phyloP scores from a whole-genome alignment of 1,284 basidiomycete species.

The Coniferiporia weirii region DNA sequence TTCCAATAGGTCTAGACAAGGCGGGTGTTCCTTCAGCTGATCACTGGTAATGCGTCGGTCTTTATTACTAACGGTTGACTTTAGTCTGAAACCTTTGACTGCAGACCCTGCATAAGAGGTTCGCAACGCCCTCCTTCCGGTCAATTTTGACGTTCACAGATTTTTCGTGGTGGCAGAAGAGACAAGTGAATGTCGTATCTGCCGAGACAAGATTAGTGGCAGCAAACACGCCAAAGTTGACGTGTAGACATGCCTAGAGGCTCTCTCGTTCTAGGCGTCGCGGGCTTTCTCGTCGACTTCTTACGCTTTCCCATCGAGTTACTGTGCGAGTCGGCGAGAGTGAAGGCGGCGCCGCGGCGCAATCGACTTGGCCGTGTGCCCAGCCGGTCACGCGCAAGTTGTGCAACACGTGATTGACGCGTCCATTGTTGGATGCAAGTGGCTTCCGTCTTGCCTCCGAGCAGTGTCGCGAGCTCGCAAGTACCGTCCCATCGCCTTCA shows the following conservation, averaged over 20 bases:
- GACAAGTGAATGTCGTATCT: slow-evolving; percentile 77
- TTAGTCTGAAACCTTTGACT: slow-evolving; percentile 80
- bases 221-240: background rate
- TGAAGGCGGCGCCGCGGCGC: background rate
- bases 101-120: slow-evolving; percentile 74
- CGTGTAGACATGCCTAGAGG: slow-evolving; percentile 56
- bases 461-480: background rate
- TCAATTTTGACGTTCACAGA: slow-evolving; percentile 84
- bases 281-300: slow-evolving; percentile 74
- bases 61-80: slow-evolving; percentile 64
- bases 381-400: no score
- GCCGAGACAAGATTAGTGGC: slow-evolving; percentile 16
- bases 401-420: background rate
- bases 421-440: background rate
- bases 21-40: slow-evolving; percentile 20
- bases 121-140: slow-evolving; percentile 75
- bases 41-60: slow-evolving; percentile 4
- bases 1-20: slow-evolving; percentile 67
- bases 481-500: background rate
- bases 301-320: slow-evolving; percentile 75
- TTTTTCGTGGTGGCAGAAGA: slow-evolving; percentile 91
- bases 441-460: background rate
- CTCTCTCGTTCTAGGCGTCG: slow-evolving; percentile 52
- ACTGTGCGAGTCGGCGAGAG: background rate
- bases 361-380: background rate